Conservation (phyloP, 305 asterid species). For the Euphrasia arctica region DNA sequence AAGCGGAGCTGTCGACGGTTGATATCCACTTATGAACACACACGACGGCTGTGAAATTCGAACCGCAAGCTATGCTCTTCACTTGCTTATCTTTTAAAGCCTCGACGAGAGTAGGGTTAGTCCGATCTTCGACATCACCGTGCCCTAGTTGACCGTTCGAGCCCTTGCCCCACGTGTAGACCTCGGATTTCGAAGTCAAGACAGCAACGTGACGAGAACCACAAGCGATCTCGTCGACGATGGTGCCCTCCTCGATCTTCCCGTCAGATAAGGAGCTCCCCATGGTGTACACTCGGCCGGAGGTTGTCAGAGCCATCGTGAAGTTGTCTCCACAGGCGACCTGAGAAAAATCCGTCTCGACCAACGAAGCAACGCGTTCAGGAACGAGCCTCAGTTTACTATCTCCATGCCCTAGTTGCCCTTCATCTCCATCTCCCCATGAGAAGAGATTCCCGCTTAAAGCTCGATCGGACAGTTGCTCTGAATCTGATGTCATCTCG, state of each 20-base stretch:
- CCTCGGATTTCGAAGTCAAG: constrained; percentile 71
- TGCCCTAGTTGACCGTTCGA: constrained; percentile 82
- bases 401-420: constrained; percentile 72
- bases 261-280: constrained; percentile 45
- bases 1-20: constrained; percentile 59
- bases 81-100: constrained; percentile 73
- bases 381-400: constrained; percentile 48
- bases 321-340: constrained; percentile 70
- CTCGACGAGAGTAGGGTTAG: constrained; percentile 55
- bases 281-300: constrained; percentile 72
- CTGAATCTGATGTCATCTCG: constrained; percentile 25
- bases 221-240: constrained; percentile 64
- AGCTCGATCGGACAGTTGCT: constrained; percentile 24
- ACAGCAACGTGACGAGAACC: constrained; percentile 79
- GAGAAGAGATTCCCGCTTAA: constrained; percentile 67
- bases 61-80: constrained; percentile 72
- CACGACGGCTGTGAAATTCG: constrained; percentile 71
- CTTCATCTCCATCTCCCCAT: constrained; percentile 91
- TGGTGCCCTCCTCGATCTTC: constrained; percentile 41
- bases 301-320: constrained; percentile 59
- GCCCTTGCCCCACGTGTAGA: constrained; percentile 94
- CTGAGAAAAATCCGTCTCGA: constrained; percentile 37
- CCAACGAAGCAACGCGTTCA: constrained; percentile 43
- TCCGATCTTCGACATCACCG: constrained; percentile 59
- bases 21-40: constrained; percentile 81